Conservation (phyloP, 2,329 filamentous ascomycete genomes). For the Stenocarpella maydis region DNA sequence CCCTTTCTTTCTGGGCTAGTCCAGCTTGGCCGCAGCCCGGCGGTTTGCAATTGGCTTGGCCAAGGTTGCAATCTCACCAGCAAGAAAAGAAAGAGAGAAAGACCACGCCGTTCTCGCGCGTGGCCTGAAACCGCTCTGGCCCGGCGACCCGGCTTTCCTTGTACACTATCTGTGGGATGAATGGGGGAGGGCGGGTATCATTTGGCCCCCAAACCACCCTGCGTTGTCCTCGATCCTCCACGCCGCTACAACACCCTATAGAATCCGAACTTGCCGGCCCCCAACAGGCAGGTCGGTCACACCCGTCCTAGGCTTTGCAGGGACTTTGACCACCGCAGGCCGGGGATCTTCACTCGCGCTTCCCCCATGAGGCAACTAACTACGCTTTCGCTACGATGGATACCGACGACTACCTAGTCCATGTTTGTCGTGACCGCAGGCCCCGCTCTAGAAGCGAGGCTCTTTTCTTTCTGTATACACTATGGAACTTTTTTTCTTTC, state of each 20-base stretch:
- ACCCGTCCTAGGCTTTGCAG: not conserved
- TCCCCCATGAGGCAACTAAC: too few species aligned
- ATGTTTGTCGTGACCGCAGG: constrained; percentile 5
- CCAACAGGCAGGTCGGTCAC: not conserved
- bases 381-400: not conserved
- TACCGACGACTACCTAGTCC: not conserved
- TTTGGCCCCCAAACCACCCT: not conserved
- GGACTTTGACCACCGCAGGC: not conserved
- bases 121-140: constrained; percentile 13
- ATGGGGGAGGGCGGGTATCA: not conserved
- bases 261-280: not conserved
- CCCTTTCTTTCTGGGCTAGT: constrained; percentile 11
- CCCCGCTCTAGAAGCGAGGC: not conserved
- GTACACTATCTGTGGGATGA: too few species aligned
- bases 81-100: not conserved
- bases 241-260: too few species aligned
- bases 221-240: too few species aligned
- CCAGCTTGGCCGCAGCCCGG: too few species aligned
- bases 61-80: not conserved
- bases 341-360: not conserved
- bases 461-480: not conserved
- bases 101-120: not conserved
- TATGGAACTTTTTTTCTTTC: not conserved
- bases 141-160: not conserved
- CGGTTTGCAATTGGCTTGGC: not conserved